Percentiles rank a stretch among this genome's conserved stretches.
These are phyloP conservation scores for Citeromyces hawaiiensis DNA, from an alignment of 1,139 yeast species.

Conservation along the genomic window DNA sequence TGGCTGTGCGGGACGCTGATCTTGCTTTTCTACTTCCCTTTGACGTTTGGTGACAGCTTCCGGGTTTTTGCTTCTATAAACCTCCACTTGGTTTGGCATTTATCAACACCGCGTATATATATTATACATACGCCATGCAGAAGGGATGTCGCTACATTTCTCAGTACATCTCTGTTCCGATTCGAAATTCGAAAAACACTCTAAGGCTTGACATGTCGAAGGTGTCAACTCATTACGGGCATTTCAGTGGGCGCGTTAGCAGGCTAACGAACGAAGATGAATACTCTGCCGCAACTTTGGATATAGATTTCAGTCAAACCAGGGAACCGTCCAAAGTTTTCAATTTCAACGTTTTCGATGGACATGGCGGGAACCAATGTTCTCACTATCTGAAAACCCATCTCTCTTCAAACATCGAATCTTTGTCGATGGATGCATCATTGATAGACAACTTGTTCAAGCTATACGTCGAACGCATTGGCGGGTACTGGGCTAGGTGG, in stretches of 20 bases:
- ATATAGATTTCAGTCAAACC: conserved; percentile 8
- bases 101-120: not conserved
- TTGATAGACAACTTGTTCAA: conserved; percentile 24
- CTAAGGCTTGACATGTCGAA: conserved; percentile 28
- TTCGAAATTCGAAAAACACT: conserved; percentile 7
- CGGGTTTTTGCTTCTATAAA: not conserved
- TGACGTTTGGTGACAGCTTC: not conserved
- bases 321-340: conserved; percentile 23
- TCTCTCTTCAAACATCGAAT: conserved; percentile 45
- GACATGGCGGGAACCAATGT: conserved; percentile 85
- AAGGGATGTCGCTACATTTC: conserved; percentile 6
- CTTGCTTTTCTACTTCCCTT: not conserved
- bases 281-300: conserved; percentile 46
- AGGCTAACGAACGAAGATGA: conserved; percentile 74
- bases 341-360: conserved; percentile 73
- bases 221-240: conserved; percentile 74
- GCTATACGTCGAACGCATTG: conserved; percentile 42
- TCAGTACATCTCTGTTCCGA: conserved; percentile 9
- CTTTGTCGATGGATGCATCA: conserved; percentile 19
- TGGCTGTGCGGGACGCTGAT: not conserved
- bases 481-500: conserved; percentile 87
- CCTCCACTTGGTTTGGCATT: not conserved
- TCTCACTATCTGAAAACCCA: conserved; percentile 41
- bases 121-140: not conserved
- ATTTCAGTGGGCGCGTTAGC: conserved; percentile 63